A percentile compares a stretch with the other conserved stretches of the same genome.
Evolutionary conservation across 768 basidiomycete species (phyloP).

Genomic region (Fistulinella prunicolor): DNA sequence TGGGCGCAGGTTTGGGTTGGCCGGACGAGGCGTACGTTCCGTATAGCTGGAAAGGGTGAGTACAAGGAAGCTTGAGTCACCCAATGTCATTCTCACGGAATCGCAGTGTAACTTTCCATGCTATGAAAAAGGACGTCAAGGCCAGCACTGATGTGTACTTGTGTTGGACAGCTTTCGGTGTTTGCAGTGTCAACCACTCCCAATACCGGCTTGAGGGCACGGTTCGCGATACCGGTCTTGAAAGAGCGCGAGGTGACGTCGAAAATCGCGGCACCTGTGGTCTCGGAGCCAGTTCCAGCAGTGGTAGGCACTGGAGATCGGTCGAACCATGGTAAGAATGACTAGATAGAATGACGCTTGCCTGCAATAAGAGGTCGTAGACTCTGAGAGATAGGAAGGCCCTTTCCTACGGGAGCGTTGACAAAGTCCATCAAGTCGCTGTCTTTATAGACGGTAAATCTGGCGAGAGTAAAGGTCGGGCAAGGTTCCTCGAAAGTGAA

Average conservation of each 20-base stretch:
- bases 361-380: slow-evolving; percentile 86
- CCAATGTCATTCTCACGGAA: slow-evolving; percentile 56
- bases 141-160: slow-evolving; percentile 92
- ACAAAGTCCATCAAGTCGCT: slow-evolving; percentile 94
- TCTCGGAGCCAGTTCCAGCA: slow-evolving; percentile 90
- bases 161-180: slow-evolving; percentile 88
- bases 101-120: slow-evolving; percentile 91
- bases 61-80: slow-evolving; percentile 1
- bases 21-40: slow-evolving; percentile 84
- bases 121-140: slow-evolving; percentile 96
- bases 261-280: slow-evolving; percentile 91
- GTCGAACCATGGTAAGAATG: neutral
- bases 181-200: slow-evolving; percentile 88
- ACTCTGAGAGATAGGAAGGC: slow-evolving; percentile 70
- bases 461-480: slow-evolving; percentile 28
- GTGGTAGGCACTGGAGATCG: slow-evolving; percentile 57
- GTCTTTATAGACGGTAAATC: slow-evolving; percentile 89
- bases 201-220: slow-evolving; percentile 86
- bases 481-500: neutral
- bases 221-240: slow-evolving; percentile 95
- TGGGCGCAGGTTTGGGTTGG: slow-evolving; percentile 87
- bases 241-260: slow-evolving; percentile 89
- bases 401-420: slow-evolving; percentile 94
- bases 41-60: slow-evolving; percentile 57
- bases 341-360: slow-evolving; percentile 15